Conservation (phyloP, 805 yeast species). For the Candida dajiaensis region DNA sequence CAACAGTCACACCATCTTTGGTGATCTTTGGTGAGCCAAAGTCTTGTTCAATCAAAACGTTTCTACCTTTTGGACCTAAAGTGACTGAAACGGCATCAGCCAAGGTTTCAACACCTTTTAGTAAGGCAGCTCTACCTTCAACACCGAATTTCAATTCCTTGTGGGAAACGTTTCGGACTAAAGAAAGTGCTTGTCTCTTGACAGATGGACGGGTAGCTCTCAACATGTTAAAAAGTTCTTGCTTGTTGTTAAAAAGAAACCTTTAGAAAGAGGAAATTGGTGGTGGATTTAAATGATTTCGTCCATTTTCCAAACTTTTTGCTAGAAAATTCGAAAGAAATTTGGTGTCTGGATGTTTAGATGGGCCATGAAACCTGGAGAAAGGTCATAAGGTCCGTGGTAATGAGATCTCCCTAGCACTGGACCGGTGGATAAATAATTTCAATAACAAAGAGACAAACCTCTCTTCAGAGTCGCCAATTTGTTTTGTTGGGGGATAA, state of each 20-base stretch:
- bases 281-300: neutral
- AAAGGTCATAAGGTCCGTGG: too few relatives aligned
- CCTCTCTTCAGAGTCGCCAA: too few relatives aligned
- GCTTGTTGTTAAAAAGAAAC: neutral
- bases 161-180: slow-evolving; percentile 43
- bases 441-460: too few relatives aligned
- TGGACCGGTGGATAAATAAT: too few relatives aligned
- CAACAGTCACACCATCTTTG: slow-evolving; percentile 99
- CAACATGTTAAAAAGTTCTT: slow-evolving; percentile 14
- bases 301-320: slow-evolving; percentile 1
- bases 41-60: slow-evolving; percentile 93
- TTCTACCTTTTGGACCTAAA: slow-evolving; percentile 97
- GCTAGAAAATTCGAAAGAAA: slow-evolving; percentile 1
- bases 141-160: slow-evolving; percentile 97
- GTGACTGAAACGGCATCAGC: slow-evolving; percentile 95
- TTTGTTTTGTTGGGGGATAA: too few relatives aligned
- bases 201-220: slow-evolving; percentile 23
- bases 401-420: too few relatives aligned
- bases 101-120: slow-evolving; percentile 86
- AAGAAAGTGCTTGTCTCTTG: slow-evolving; percentile 17
- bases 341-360: neutral
- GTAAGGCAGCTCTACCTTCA: slow-evolving; percentile 42
- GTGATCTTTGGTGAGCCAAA: slow-evolving; percentile 98
- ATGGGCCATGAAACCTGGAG: neutral
- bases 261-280: neutral